These are phyloP conservation scores for Coemansia interrupta DNA, from an alignment of 192 early-diverging fungal species.

Conservation along the genomic window DNA sequence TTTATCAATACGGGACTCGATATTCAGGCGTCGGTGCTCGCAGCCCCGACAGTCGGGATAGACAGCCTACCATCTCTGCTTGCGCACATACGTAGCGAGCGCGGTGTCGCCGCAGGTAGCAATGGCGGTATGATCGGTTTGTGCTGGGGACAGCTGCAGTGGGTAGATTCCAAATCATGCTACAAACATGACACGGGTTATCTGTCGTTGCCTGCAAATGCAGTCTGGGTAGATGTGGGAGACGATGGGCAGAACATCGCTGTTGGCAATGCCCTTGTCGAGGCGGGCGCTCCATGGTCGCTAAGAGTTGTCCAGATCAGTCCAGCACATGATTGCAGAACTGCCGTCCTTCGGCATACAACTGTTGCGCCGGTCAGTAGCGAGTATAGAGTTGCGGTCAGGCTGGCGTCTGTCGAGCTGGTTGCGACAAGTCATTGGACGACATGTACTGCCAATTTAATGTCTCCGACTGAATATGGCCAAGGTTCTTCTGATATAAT, in stretches of 20 bases:
- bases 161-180: neutral
- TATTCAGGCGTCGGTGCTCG: conserved; percentile 11
- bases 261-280: conserved; percentile 12
- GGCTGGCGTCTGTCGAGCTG: conserved; percentile 25
- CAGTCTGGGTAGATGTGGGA: conserved; percentile 15
- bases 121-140: neutral
- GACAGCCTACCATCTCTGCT: conserved; percentile 22
- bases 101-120: neutral
- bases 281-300: conserved; percentile 29
- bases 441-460: conserved; percentile 18
- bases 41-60: conserved; percentile 16
- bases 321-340: conserved; percentile 8
- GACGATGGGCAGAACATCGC: neutral
- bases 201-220: conserved; percentile 15
- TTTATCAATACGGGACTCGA: conserved; percentile 20
- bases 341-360: conserved; percentile 19
- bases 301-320: conserved; percentile 28
- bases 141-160: conserved; percentile 14
- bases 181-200: conserved; percentile 12
- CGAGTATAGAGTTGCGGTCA: conserved; percentile 10
- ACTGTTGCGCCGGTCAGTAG: conserved; percentile 8
- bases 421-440: conserved; percentile 10
- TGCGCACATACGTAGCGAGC: conserved; percentile 10
- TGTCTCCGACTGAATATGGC: conserved; percentile 10
- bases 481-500: conserved; percentile 10